These are phyloP conservation scores for Hydrangea macrophylla DNA, from an alignment of 148 eudicot genomes.

Conservation along the genomic window DNA sequence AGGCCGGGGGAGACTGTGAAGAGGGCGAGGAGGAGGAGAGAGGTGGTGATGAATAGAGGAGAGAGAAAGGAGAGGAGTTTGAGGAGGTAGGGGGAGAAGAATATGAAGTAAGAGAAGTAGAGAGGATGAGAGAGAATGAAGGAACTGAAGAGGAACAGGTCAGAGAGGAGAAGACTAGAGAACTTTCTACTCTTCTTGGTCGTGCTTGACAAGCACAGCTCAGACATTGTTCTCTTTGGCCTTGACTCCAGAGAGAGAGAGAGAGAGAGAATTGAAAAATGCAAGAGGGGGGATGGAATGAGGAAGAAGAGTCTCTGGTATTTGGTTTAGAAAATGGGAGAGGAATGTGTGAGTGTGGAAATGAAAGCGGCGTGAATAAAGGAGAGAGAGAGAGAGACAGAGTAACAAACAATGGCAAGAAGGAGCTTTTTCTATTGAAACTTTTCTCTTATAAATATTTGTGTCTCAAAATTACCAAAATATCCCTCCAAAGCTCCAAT, in stretches of 20 bases:
- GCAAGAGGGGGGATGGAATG: conserved; percentile 23
- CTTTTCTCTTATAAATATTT: neutral
- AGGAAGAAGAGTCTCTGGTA: conserved; percentile 35
- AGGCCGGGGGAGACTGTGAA: conserved; percentile 23
- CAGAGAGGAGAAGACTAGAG: conserved; percentile 24
- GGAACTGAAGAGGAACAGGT: conserved; percentile 30
- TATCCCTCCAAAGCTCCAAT: neutral
- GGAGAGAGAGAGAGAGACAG: conserved; percentile 36
- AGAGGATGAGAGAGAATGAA: conserved; percentile 54
- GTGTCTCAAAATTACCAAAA: neutral
- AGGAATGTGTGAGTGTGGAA: conserved; percentile 25
- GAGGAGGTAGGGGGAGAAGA: conserved; percentile 80
- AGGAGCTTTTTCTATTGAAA: neutral
- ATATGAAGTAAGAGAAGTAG: conserved; percentile 64
- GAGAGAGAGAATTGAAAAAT: conserved; percentile 9
- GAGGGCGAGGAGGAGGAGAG: conserved; percentile 44
- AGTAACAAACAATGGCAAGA: conserved; percentile 17
- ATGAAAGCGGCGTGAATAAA: conserved; percentile 66
- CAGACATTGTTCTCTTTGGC: conserved; percentile 34
- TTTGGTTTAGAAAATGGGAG: conserved; percentile 32
- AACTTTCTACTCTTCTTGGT: conserved; percentile 25
- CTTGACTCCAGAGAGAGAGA: neutral
- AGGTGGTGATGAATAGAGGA: conserved; percentile 68
- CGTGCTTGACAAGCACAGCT: conserved; percentile 31
- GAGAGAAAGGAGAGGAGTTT: conserved; percentile 65